phyloP scores from a whole-genome alignment of 2,329 filamentous ascomycete species.

The Penicillium sp. region DNA sequence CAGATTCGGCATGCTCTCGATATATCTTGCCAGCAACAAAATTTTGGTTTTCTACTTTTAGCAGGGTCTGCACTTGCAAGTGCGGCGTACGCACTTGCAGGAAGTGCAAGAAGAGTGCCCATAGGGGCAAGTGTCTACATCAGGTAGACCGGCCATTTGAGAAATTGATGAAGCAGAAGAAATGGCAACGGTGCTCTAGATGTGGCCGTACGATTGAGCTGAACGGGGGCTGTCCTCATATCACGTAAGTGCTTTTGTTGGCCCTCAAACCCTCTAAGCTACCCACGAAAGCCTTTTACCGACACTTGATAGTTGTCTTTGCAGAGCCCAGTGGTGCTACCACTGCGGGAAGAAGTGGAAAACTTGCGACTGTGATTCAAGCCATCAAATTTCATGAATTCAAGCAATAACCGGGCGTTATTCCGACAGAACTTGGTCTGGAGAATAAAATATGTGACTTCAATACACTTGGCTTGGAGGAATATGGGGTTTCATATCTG shows the following conservation, averaged over 20 bases:
- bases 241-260: neutral
- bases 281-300: neutral
- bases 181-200: neutral
- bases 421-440: neutral
- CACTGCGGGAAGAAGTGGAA: neutral
- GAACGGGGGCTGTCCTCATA: neutral
- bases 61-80: neutral
- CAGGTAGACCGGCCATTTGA: neutral
- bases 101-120: neutral
- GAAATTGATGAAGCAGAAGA: neutral
- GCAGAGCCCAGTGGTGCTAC: slow-evolving; percentile 2
- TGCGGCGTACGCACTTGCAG: neutral
- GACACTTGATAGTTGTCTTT: neutral
- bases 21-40: neutral
- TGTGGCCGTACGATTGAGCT: neutral
- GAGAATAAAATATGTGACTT: neutral
- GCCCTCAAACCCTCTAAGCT: neutral
- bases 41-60: neutral
- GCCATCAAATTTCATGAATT: neutral
- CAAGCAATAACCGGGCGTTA: neutral
- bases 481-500: neutral
- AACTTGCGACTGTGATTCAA: neutral
- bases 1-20: neutral
- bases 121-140: neutral
- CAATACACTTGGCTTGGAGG: neutral